Evolutionary conservation across 441 rosid species (phyloP).

Genomic region (Pelargonium australe): DNA sequence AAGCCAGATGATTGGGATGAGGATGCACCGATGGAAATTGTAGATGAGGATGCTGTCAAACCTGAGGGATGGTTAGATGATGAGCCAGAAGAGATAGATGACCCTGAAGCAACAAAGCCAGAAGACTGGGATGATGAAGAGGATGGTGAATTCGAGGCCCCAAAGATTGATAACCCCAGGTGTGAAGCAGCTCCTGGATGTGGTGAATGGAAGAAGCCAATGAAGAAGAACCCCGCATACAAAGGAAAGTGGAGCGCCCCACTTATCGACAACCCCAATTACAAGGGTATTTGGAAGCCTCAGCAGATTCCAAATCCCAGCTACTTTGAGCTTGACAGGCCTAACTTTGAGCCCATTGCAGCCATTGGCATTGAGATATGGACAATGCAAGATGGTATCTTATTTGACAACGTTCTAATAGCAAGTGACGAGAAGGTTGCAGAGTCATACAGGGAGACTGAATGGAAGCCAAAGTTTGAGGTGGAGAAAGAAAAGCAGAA

Average conservation of each 20-base stretch:
- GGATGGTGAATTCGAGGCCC: slow-evolving; percentile 34
- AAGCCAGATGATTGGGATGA: slow-evolving; percentile 37
- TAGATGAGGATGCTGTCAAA: slow-evolving; percentile 26
- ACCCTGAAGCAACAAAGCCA: slow-evolving; percentile 31
- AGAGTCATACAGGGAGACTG: slow-evolving; percentile 20
- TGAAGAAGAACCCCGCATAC: slow-evolving; percentile 25
- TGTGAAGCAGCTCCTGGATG: slow-evolving; percentile 29
- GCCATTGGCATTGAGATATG: slow-evolving; percentile 37
- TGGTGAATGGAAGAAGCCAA: slow-evolving; percentile 34
- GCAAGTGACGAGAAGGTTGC: slow-evolving; percentile 30
- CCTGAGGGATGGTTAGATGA: slow-evolving; percentile 38
- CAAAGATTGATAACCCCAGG: slow-evolving; percentile 26
- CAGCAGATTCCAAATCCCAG: slow-evolving; percentile 26
- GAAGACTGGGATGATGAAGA: slow-evolving; percentile 38
- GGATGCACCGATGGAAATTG: slow-evolving; percentile 26
- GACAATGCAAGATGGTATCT: slow-evolving; percentile 35
- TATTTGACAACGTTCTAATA: slow-evolving; percentile 30
- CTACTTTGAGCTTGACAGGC: slow-evolving; percentile 26
- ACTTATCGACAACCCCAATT: slow-evolving; percentile 30
- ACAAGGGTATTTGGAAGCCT: slow-evolving; percentile 35
- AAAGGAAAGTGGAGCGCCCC: slow-evolving; percentile 34
- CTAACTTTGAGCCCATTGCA: slow-evolving; percentile 31
- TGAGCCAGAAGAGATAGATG: slow-evolving; percentile 31
- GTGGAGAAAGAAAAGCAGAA: slow-evolving; percentile 26
- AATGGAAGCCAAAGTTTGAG: slow-evolving; percentile 34